Evolutionary conservation across 2,329 filamentous ascomycete genomes (phyloP).

Genomic region (Stemphylium beticola): DNA sequence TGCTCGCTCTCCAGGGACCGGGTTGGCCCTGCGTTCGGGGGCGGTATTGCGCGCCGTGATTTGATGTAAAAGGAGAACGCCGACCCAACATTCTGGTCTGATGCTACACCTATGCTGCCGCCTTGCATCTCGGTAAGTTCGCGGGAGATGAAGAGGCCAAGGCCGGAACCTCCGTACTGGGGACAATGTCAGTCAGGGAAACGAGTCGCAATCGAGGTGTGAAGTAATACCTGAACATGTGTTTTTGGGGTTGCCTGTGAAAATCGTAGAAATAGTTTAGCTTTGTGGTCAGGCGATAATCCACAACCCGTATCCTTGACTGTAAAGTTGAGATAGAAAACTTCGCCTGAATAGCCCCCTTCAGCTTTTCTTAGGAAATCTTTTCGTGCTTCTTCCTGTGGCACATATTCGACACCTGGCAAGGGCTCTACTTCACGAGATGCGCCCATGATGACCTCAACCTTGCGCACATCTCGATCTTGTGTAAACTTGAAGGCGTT

Average conservation of each 20-base stretch:
- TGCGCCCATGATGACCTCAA: slow-evolving; percentile 10
- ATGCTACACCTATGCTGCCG: slow-evolving; percentile 32
- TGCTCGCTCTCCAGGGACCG: background rate
- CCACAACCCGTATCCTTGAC: slow-evolving; percentile 17
- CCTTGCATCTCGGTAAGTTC: slow-evolving; percentile 37
- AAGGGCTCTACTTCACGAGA: slow-evolving; percentile 3
- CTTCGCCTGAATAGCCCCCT: slow-evolving; percentile 9
- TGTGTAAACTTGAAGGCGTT: slow-evolving; percentile 45
- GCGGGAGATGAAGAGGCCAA: slow-evolving; percentile 34
- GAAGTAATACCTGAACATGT: slow-evolving; percentile 18
- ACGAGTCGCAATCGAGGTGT: background rate
- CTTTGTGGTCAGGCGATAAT: slow-evolving; percentile 11
- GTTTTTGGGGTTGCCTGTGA: slow-evolving; percentile 34
- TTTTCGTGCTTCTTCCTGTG: slow-evolving; percentile 1
- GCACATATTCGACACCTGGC: slow-evolving; percentile 11
- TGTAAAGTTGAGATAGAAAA: slow-evolving; percentile 14
- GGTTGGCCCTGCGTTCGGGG: no score
- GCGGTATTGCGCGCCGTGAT: slow-evolving; percentile 4
- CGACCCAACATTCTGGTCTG: slow-evolving; percentile 25
- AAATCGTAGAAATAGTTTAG: slow-evolving; percentile 32
- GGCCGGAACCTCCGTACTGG: slow-evolving; percentile 30
- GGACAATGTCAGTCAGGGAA: slow-evolving; percentile 12
- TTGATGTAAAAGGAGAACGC: slow-evolving; percentile 37
- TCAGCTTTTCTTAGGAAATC: slow-evolving; percentile 4
- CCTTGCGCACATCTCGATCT: slow-evolving; percentile 6